Base-by-base conservation (phyloP, 1,139 yeast species). In the Taphrina flavorubra region DNA sequence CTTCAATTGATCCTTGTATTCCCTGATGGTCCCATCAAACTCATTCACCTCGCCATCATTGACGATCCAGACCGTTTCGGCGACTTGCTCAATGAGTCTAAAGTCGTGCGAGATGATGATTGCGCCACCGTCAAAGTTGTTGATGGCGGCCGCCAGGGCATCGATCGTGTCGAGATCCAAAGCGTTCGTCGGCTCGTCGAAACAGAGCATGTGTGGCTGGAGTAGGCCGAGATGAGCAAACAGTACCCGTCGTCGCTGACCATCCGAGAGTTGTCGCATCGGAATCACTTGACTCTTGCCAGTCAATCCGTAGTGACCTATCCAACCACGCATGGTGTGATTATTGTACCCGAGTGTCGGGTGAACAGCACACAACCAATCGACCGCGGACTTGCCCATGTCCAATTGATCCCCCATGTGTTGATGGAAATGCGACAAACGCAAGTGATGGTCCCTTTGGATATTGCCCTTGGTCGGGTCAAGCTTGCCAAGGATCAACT, bases 131-230 rank as follows among this genome's bases (percentile, higher is more conserved):
- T 88, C 90, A 84, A 90, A 95, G 51, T 87, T 89, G 75, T 91
- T 87, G 78, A 94, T 92, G 73, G 99, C 99, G 70, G 89, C 96
- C 69, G 98, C 99, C 77, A 94, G 85, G 55, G 99, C 94, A 81
- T 95, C 99, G 78, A 94, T 94, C 61, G 99, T 94, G 77, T 97
- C 90, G 76, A 94, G 92, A 84, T 95, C 99, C 81, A 95, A 85
- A 85, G 99, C 99, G 85, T 94, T 94, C 75, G 99, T 94, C 86
- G 99, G 99, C 88, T 94, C 99, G 84, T 94, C 99, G 82, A 94
- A 84, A 78, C 95, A 84, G 76, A 94, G 85, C 81, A 94, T 91
- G 81, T 94, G 94, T 77, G 99, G 99, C 74, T 89, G 84, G 81
- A 94, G 97, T 75, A 94, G 85, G 61, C 99, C 99, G 77, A 94